Base-by-base conservation (phyloP, 176 grass and related monocot genomes). In the Oryza nivara region DNA sequence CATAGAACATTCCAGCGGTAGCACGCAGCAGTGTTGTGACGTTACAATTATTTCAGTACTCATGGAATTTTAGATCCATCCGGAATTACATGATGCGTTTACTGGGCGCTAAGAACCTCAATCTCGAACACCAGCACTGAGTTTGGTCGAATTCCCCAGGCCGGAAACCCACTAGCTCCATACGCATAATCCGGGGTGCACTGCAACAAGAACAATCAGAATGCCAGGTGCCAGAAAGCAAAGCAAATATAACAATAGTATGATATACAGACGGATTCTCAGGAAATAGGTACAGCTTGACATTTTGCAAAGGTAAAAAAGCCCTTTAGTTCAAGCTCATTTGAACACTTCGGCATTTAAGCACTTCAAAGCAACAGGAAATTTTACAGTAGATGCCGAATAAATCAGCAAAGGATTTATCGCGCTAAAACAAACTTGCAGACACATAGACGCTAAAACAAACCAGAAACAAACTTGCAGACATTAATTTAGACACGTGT, bases 131-230 rank as follows among this genome's bases (percentile, higher is more conserved):
- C 71, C 70, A 98, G 85, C 63, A 46, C 83, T 0, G 96, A 95
- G 69, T 98, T 95, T 61, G 91, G 91, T 36, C 10, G 83, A 88
- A 98, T 96, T 83, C 96, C 96, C 96, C 96, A 98, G 49, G 73
- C 38, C 28, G 74, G 61, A 85, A 94, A 98, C 14, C 96, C 96
- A 12, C 34, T 9, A 9, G 89, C 56, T 89, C 96, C 96, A 80
- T 95, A 98, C 7, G 89, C 96, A 79, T 98, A 98, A 73, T 98
- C 96, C 34, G 96, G 96, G 65, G 93, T 82, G 84, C 96, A 98
- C 96, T 98, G 93, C 52, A 80, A 74, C 80, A 87, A 70, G 6
- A 76, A 36, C 6, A 70, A 64, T 66, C 46, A 28, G 7, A 76
- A 73, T 40, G 72, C 88, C 30, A 86, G 73, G 32, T 46, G 20